phyloP scores from a whole-genome alignment of 2,329 filamentous ascomycete species.

The Aureobasidium zeae region DNA sequence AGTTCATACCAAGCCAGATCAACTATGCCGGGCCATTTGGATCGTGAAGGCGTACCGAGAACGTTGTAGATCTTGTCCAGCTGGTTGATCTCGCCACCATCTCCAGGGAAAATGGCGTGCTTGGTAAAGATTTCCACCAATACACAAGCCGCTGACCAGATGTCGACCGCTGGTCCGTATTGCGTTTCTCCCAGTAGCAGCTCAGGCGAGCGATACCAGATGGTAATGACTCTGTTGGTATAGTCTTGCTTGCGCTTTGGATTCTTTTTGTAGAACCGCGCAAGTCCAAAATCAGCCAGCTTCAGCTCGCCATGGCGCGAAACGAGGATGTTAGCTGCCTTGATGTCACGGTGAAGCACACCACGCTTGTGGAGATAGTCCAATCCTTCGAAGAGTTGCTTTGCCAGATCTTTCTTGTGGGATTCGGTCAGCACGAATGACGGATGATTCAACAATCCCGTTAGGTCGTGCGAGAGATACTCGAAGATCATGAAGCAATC shows the following conservation, averaged over 20 bases:
- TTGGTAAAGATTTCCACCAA: slow-evolving; percentile 93
- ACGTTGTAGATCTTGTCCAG: slow-evolving; percentile 93
- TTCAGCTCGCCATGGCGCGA: slow-evolving; percentile 84
- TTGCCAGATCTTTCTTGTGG: slow-evolving; percentile 87
- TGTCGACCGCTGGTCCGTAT: slow-evolving; percentile 82
- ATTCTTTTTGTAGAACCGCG: slow-evolving; percentile 83
- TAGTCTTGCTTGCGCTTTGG: slow-evolving; percentile 76
- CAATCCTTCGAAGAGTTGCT: slow-evolving; percentile 85
- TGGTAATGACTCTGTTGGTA: slow-evolving; percentile 96
- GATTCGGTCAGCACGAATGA: slow-evolving; percentile 74
- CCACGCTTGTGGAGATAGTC: slow-evolving; percentile 88
- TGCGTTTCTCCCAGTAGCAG: slow-evolving; percentile 83
- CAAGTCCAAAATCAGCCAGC: slow-evolving; percentile 89
- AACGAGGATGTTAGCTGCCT: slow-evolving; percentile 93
- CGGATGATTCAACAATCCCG: slow-evolving; percentile 88
- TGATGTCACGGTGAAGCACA: slow-evolving; percentile 96
- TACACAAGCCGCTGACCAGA: slow-evolving; percentile 96
- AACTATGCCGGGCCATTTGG: slow-evolving; percentile 80
- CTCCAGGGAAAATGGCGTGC: slow-evolving; percentile 88
- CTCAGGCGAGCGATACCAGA: slow-evolving; percentile 92
- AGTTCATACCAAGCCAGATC: slow-evolving; percentile 98
- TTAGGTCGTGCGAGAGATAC: slow-evolving; percentile 92
- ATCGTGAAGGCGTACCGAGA: slow-evolving; percentile 74
- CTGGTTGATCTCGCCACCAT: slow-evolving; percentile 91
- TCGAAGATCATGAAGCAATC: slow-evolving; percentile 99